These are phyloP conservation scores for Hanseniaspora occidentalis DNA, from an alignment of 805 yeast genomes.

Conservation along the genomic window DNA sequence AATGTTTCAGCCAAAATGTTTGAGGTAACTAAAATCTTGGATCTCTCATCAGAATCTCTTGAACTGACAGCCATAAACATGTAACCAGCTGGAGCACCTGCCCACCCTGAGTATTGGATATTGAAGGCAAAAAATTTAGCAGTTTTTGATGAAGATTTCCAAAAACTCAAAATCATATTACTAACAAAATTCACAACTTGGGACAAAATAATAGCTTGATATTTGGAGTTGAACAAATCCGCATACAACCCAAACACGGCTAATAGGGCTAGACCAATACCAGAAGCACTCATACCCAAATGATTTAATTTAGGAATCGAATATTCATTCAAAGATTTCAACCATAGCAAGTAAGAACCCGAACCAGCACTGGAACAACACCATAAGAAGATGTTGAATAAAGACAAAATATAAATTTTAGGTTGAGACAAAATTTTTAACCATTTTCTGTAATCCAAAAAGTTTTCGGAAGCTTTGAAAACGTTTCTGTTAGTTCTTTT, in stretches of 20 bases:
- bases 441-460: constrained; percentile 38
- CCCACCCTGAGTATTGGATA: constrained; percentile 45
- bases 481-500: constrained; percentile 26
- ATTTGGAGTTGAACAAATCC: constrained; percentile 39
- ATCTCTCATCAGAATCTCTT: constrained; percentile 40
- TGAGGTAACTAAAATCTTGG: constrained; percentile 39
- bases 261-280: constrained; percentile 34
- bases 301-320: constrained; percentile 32
- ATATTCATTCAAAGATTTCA: constrained; percentile 28
- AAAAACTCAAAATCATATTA: constrained; percentile 38
- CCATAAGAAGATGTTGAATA: constrained; percentile 47
- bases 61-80: constrained; percentile 49
- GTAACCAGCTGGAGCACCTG: constrained; percentile 47
- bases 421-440: constrained; percentile 38
- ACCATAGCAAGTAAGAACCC: constrained; percentile 44
- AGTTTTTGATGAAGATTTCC: constrained; percentile 36
- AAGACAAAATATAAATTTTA: constrained; percentile 42
- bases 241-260: constrained; percentile 24
- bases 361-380: constrained; percentile 40
- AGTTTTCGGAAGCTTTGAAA: constrained; percentile 14
- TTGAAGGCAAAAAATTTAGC: constrained; percentile 53
- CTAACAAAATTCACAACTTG: constrained; percentile 41
- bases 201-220: constrained; percentile 40
- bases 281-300: constrained; percentile 42
- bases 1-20: constrained; percentile 41